phyloP scores from a whole-genome alignment of 73 alveolate species.

The Blepharisma stoltei region DNA sequence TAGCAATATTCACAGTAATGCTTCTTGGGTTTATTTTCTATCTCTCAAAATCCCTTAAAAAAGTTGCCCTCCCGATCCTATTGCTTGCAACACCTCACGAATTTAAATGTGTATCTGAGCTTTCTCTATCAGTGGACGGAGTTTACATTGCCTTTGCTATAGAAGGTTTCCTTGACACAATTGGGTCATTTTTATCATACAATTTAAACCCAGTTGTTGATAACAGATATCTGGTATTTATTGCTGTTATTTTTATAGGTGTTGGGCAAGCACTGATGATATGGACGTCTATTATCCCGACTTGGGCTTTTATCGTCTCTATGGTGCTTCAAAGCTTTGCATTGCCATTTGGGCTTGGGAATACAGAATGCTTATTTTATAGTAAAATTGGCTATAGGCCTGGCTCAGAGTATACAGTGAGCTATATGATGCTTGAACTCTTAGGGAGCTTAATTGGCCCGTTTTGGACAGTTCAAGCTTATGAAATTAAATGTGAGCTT shows the following conservation, averaged over 20 bases:
- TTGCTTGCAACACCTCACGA: not conserved
- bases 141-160: conserved; percentile 12
- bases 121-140: not conserved
- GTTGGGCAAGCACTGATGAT: conserved; percentile 7
- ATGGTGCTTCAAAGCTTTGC: conserved; percentile 17
- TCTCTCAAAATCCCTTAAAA: not conserved
- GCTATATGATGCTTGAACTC: not conserved
- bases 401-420: not conserved
- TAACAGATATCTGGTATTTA: not conserved
- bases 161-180: not conserved
- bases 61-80: conserved; percentile 17
- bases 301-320: not conserved
- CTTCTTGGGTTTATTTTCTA: not conserved
- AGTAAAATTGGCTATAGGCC: not conserved
- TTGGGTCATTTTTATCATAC: not conserved
- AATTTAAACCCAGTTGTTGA: not conserved
- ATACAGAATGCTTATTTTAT: not conserved
- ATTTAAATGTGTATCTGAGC: not conserved
- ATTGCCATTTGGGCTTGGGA: not conserved
- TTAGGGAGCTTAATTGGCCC: conserved; percentile 17
- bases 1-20: not conserved
- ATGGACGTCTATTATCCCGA: not conserved
- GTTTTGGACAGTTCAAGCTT: conserved; percentile 11
- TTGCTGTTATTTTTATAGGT: not conserved
- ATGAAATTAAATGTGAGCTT: not conserved